Conservation (phyloP, 306 rosid species). For the Gastrolobium villosum region DNA sequence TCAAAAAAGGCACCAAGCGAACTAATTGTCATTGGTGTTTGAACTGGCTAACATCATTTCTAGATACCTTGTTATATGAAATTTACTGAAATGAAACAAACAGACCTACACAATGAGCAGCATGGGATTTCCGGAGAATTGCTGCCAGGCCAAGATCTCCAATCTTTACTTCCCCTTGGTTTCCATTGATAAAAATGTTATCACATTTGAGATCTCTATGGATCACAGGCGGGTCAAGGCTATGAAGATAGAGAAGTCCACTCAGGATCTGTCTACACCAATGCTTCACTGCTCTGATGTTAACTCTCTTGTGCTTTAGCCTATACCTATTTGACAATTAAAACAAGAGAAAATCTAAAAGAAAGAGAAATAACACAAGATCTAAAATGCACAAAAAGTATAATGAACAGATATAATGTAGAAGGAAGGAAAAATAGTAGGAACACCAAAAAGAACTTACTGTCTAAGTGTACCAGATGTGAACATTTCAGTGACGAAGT, state of each 20-base stretch:
- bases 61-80: neutral
- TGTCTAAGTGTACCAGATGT: conserved; percentile 97
- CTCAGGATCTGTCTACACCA: conserved; percentile 97
- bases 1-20: conserved; percentile 36
- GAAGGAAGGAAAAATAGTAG: neutral
- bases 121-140: conserved; percentile 86
- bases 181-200: conserved; percentile 91
- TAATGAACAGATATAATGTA: conserved; percentile 11
- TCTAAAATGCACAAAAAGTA: conserved; percentile 40
- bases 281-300: conserved; percentile 92
- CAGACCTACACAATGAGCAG: conserved; percentile 93
- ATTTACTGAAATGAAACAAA: conserved; percentile 23
- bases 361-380: conserved; percentile 41
- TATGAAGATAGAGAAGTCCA: conserved; percentile 93
- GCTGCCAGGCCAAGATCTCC: conserved; percentile 99
- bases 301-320: conserved; percentile 87
- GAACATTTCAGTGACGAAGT: conserved; percentile 97
- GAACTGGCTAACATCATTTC: neutral
- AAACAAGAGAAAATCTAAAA: conserved; percentile 5
- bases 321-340: conserved; percentile 67
- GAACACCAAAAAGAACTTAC: conserved; percentile 58
- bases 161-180: conserved; percentile 96
- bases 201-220: conserved; percentile 99
- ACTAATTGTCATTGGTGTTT: conserved; percentile 12
- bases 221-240: conserved; percentile 94